Conservation (phyloP, 768 basidiomycete species). For the Boletus insuetus region DNA sequence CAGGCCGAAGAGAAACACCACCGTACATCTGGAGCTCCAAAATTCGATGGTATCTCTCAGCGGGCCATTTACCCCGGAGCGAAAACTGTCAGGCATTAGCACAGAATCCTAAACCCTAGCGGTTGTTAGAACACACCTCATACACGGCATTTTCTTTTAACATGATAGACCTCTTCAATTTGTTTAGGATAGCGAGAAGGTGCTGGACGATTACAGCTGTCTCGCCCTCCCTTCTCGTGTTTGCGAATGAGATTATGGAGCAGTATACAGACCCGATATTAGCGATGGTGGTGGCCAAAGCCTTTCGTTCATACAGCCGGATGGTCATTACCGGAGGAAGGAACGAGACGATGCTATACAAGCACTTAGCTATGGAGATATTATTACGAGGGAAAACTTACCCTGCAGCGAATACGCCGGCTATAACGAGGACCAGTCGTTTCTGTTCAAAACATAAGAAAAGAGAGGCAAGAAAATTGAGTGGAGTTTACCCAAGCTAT, state of each 20-base stretch:
- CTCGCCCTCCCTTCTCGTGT: constrained; percentile 50
- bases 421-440: constrained; percentile 65
- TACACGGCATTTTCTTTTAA: constrained; percentile 60
- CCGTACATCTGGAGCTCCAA: constrained; percentile 66
- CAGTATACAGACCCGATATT: constrained; percentile 76
- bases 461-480: not conserved
- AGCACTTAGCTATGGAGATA: constrained; percentile 1
- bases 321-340: constrained; percentile 71
- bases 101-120: not conserved
- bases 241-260: constrained; percentile 69
- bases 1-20: not conserved
- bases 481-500: constrained; percentile 61
- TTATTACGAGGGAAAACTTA: constrained; percentile 28
- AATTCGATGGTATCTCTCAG: constrained; percentile 68
- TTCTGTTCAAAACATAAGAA: constrained; percentile 36
- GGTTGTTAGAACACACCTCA: constrained; percentile 44
- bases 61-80: constrained; percentile 77
- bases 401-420: constrained; percentile 79
- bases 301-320: constrained; percentile 66
- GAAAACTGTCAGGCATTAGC: constrained; percentile 52
- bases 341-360: constrained; percentile 57
- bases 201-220: constrained; percentile 56
- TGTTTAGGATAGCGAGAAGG: constrained; percentile 68
- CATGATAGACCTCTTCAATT: constrained; percentile 59
- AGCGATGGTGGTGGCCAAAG: constrained; percentile 62